These are phyloP conservation scores for Candida cerambycidarum DNA, from an alignment of 805 yeast species.

Conservation along the genomic window DNA sequence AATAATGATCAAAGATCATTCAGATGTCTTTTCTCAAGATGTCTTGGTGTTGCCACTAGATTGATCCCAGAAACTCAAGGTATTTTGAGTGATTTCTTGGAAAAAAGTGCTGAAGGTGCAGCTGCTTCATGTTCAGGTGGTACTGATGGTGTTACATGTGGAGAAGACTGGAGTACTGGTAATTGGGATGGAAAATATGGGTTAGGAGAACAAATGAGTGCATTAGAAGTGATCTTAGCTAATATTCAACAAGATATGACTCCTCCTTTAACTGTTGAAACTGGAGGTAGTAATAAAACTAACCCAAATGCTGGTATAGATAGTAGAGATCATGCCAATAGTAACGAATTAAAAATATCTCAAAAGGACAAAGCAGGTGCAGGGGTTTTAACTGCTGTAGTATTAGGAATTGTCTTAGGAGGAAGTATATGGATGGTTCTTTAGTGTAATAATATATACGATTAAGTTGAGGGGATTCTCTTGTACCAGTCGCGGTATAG, in stretches of 20 bases:
- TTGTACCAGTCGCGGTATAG: no score
- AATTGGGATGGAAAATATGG: constrained; percentile 72
- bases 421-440: constrained; percentile 80
- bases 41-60: constrained; percentile 56
- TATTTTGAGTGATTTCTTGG: constrained; percentile 40
- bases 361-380: constrained; percentile 85
- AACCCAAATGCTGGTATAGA: constrained; percentile 37
- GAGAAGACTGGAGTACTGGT: constrained; percentile 61
- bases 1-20: constrained; percentile 77
- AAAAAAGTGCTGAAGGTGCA: constrained; percentile 65
- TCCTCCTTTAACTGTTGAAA: constrained; percentile 32
- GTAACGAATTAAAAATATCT: constrained; percentile 48
- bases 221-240: constrained; percentile 60
- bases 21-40: constrained; percentile 66
- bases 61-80: constrained; percentile 51
- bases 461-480: no score
- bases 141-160: constrained; percentile 82
- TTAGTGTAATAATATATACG: constrained; percentile 19
- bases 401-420: constrained; percentile 58
- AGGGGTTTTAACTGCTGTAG: constrained; percentile 78
- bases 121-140: constrained; percentile 84
- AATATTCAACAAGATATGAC: constrained; percentile 24
- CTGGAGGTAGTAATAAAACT: constrained; percentile 37
- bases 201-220: constrained; percentile 81
- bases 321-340: constrained; percentile 37